Evolutionary conservation across 2,329 filamentous ascomycete genomes (phyloP).

Genomic region (Pseudogymnoascus sp.): DNA sequence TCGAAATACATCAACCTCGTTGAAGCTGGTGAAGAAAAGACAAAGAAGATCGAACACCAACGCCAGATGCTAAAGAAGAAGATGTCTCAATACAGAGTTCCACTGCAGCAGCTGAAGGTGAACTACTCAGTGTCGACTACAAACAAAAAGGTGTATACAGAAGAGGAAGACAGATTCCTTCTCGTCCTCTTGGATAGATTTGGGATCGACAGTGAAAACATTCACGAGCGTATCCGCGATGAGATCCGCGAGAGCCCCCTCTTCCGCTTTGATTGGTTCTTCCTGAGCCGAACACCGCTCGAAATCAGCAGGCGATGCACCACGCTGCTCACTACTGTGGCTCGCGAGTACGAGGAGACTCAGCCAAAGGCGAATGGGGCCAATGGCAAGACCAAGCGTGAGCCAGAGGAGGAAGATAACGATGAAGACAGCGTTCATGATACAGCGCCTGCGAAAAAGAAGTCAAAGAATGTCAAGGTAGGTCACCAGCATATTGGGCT

Average conservation of each 20-base stretch:
- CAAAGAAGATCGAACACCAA: slow-evolving; percentile 83
- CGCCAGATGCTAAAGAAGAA: slow-evolving; percentile 91
- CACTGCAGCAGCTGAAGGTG: slow-evolving; percentile 94
- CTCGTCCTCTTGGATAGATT: slow-evolving; percentile 88
- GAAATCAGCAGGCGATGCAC: slow-evolving; percentile 91
- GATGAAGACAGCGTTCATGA: slow-evolving; percentile 76
- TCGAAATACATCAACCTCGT: slow-evolving; percentile 83
- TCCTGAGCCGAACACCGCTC: slow-evolving; percentile 85
- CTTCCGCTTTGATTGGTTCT: slow-evolving; percentile 99
- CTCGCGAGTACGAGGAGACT: slow-evolving; percentile 80
- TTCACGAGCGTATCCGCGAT: slow-evolving; percentile 93
- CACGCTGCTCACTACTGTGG: slow-evolving; percentile 87
- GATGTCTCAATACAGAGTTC: slow-evolving; percentile 93
- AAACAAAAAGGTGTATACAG: slow-evolving; percentile 99
- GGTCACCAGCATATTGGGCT: slow-evolving; percentile 20
- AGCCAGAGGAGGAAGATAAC: slow-evolving; percentile 73
- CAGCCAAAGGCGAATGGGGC: slow-evolving; percentile 43
- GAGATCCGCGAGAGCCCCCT: slow-evolving; percentile 91
- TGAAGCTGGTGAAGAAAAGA: slow-evolving; percentile 86
- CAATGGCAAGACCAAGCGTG: slow-evolving; percentile 68
- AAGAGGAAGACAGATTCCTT: slow-evolving; percentile 94
- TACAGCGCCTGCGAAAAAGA: slow-evolving; percentile 86
- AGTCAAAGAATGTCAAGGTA: slow-evolving; percentile 87
- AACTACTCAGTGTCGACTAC: slow-evolving; percentile 98
- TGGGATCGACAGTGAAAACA: slow-evolving; percentile 81